Conservation (phyloP, 495 filamentous ascomycete genomes). For the Diplogelasinospora grovesii region DNA sequence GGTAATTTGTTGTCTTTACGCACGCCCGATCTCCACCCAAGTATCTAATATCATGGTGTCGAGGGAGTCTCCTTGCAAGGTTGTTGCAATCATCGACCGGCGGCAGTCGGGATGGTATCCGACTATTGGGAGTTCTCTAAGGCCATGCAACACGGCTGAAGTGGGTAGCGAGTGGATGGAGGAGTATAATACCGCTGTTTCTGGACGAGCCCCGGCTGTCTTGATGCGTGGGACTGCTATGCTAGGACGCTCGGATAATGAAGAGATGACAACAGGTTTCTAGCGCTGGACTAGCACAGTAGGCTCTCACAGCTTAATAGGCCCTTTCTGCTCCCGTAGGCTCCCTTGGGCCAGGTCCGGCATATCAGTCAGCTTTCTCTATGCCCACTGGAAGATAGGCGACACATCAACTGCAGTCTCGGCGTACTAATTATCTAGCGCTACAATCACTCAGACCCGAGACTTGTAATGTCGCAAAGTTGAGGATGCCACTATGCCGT, state of each 20-base stretch:
- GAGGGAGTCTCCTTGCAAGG: slow-evolving; percentile 10
- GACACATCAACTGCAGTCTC: too few relatives aligned
- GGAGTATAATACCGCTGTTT: slow-evolving; percentile 6
- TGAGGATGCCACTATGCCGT: too few relatives aligned
- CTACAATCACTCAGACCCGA: too few relatives aligned
- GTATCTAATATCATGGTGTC: slow-evolving; percentile 42
- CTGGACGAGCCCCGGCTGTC: slow-evolving; percentile 1
- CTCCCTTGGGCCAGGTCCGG: too few relatives aligned
- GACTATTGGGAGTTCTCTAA: slow-evolving; percentile 42
- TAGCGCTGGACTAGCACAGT: too few relatives aligned
- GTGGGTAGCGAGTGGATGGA: slow-evolving; percentile 1
- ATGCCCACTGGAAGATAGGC: too few relatives aligned
- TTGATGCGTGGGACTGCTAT: slow-evolving; percentile 1
- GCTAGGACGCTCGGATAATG: slow-evolving; percentile 3
- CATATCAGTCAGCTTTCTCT: too few relatives aligned
- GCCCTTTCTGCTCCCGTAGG: too few relatives aligned
- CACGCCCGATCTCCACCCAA: slow-evolving; percentile 43
- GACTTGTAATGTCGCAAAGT: too few relatives aligned
- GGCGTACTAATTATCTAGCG: too few relatives aligned
- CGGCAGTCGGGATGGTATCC: slow-evolving; percentile 45
- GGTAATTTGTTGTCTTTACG: slow-evolving; percentile 39
- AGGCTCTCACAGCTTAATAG: too few relatives aligned
- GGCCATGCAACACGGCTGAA: slow-evolving; percentile 14
- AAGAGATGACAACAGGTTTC: too few relatives aligned
- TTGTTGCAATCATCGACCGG: slow-evolving; percentile 42